Evolutionary conservation across 2,329 filamentous ascomycete species (phyloP), one percentile per base, ranked within the genome.

Genomic region (Alternaria arborescens): DNA sequence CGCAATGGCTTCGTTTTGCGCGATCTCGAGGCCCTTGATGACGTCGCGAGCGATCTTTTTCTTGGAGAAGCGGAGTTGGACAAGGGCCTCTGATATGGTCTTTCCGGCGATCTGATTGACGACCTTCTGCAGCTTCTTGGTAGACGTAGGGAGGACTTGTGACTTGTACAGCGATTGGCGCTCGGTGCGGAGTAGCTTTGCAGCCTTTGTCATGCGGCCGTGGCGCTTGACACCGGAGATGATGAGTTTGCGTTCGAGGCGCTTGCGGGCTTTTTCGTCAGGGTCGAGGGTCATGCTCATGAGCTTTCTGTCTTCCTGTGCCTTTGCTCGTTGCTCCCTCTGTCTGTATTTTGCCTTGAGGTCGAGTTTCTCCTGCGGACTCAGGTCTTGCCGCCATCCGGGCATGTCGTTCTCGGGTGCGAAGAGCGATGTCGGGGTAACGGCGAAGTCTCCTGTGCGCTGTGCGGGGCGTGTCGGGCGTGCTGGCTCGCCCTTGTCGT

Each of bases 41-140:
- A 98, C 88, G 73, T 97, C 93, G 68, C 87, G 84, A 7, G 94
- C 92, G 65, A 91, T 91, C 82, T 93, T 94, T 87, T 99, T 99
- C 84, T 93, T 92, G 78, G 90, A 94, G 82, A 94, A 98, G 57
- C 90, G 88, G 92, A 99, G 97, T 84, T 99, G 95, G 55, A 91
- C 82, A 68, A 98, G 92, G 14, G 95, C 95, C 36, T 99, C 94
- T 59, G 96, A 93, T 62, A 99, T 84, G n/a, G 90, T 89, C 86
- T 97, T 98, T 68, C 95, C 95, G 2, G 89, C 86, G 74, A 99
- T 95, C 82, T 98, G 95, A 56, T 91, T 88, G 24, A 94, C 89
- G 51, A 99, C 82, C 71, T 91, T 90, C 53, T 90, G 89, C 56
- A 99, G 85, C 83, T 99, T 99, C 88, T 99, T 99, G 66, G 92